phyloP scores from a whole-genome alignment of 495 filamentous ascomycete genomes.

The Letharia lupina region DNA sequence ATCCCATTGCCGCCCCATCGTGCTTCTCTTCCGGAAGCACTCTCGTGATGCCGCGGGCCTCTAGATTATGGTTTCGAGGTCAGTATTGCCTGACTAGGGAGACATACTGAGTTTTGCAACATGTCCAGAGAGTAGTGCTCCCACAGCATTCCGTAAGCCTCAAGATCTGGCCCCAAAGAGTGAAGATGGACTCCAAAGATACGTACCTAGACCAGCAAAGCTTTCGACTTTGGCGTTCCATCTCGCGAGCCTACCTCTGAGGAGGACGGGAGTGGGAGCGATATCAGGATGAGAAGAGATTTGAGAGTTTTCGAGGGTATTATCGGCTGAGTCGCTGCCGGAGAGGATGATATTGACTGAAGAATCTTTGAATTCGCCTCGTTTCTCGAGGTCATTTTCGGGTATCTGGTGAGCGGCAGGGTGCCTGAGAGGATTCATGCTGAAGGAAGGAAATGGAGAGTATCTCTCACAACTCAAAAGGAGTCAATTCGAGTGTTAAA shows the following conservation, averaged over 20 bases:
- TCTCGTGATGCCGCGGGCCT: constrained; percentile 18
- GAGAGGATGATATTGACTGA: constrained; percentile 4
- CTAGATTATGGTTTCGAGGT: background rate
- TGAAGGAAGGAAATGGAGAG: background rate
- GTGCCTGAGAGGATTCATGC: constrained; percentile 16
- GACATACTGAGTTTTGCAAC: background rate
- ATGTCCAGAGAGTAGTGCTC: background rate
- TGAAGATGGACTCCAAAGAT: background rate
- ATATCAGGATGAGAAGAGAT: constrained; percentile 1
- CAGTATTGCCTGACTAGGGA: background rate
- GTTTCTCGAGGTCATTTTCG: constrained; percentile 23
- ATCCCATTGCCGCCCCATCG: constrained; percentile 1
- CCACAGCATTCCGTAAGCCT: background rate
- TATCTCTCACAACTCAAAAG: background rate
- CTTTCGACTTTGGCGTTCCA: constrained; percentile 20
- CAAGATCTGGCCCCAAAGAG: background rate
- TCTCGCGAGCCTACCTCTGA: constrained; percentile 16
- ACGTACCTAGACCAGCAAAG: constrained; percentile 16
- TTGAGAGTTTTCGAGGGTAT: background rate
- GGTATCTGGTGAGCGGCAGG: constrained; percentile 14
- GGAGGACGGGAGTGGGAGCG: constrained; percentile 27
- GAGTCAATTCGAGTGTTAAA: background rate
- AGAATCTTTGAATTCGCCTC: constrained; percentile 12
- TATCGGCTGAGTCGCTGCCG: constrained; percentile 14
- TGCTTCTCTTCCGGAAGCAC: constrained; percentile 20